phyloP scores from a whole-genome alignment of 345 rosid species.

The Rubroshorea leprosula region DNA sequence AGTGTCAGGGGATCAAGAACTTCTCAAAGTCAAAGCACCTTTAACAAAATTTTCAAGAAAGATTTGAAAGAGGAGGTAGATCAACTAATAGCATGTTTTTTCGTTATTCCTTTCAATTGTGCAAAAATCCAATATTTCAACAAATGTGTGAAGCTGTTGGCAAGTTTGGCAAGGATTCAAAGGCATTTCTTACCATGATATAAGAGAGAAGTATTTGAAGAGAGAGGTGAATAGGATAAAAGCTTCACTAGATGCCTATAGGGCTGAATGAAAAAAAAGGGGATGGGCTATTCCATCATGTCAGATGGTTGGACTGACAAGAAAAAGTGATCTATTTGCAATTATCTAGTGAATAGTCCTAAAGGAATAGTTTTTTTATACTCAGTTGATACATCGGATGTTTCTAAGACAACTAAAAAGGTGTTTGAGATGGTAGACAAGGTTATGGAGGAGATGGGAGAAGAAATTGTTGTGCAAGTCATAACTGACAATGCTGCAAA shows the following conservation, averaged over 20 bases:
- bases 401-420: neutral
- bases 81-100: too few relatives aligned
- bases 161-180: neutral
- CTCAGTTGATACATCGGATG: too few relatives aligned
- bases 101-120: slow-evolving; percentile 1
- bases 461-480: neutral
- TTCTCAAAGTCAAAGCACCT: too few relatives aligned
- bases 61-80: too few relatives aligned
- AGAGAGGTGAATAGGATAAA: neutral
- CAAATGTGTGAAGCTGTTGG: neutral
- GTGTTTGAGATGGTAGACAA: neutral
- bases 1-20: too few relatives aligned
- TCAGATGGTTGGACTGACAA: neutral
- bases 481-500: neutral
- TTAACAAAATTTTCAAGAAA: too few relatives aligned
- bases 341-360: neutral
- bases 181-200: neutral
- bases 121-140: neutral
- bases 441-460: neutral
- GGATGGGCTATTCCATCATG: too few relatives aligned
- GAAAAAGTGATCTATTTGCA: neutral
- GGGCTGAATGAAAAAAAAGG: too few relatives aligned
- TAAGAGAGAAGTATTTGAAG: neutral
- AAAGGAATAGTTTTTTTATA: too few relatives aligned
- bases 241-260: too few relatives aligned